A percentile compares a stretch with the other conserved stretches of the same genome.
Evolutionary conservation across 2,329 filamentous ascomycete genomes (phyloP).

Genomic region (Fusarium sp.): DNA sequence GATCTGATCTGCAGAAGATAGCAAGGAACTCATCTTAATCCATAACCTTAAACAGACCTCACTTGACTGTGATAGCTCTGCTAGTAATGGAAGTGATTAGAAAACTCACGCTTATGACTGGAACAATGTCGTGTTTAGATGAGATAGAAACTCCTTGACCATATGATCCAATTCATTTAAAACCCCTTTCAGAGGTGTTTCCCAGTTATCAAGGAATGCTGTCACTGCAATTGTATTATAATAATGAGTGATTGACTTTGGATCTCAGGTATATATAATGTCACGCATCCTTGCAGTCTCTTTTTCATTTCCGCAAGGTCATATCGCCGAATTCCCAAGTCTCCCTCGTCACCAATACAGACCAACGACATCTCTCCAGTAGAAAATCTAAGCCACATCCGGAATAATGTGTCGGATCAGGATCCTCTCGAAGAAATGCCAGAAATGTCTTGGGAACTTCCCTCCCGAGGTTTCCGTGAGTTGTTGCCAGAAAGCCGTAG

Average conservation of each 20-base stretch:
- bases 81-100: too few relatives aligned
- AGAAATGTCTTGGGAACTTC: neutral
- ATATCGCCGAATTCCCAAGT: neutral
- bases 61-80: neutral
- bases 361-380: accelerated
- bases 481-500: neutral
- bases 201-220: accelerated
- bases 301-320: too few relatives aligned
- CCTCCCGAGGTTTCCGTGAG: neutral
- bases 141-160: accelerated
- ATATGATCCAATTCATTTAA: too few relatives aligned
- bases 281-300: neutral
- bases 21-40: too few relatives aligned
- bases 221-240: accelerated
- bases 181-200: neutral
- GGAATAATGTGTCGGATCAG: neutral
- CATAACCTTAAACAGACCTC: neutral
- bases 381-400: accelerated
- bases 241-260: neutral
- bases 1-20: neutral
- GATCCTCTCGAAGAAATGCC: neutral
- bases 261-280: neutral
- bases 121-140: too few relatives aligned
- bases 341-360: too few relatives aligned
- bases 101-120: too few relatives aligned